Percentiles rank a stretch among this genome's conserved stretches.
These are phyloP conservation scores for Inonotus hispidus DNA, from an alignment of 1,284 basidiomycete species.

Conservation along the genomic window DNA sequence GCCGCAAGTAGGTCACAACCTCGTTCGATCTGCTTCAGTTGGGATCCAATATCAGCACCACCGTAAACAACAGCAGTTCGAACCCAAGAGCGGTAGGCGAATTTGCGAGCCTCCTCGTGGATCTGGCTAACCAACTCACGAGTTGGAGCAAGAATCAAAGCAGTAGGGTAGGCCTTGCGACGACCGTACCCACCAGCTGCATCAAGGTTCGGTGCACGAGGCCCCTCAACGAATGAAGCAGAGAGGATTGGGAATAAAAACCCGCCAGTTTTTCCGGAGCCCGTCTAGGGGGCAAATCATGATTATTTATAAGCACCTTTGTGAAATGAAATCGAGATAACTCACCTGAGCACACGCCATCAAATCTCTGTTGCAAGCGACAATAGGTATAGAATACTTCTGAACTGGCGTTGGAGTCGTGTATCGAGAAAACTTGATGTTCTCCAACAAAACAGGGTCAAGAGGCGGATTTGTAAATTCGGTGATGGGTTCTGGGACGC, in stretches of 20 bases:
- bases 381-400: conserved; percentile 99
- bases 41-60: conserved; percentile 95
- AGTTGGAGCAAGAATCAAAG: conserved; percentile 94
- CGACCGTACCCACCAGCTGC: conserved; percentile 48
- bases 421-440: conserved; percentile 92
- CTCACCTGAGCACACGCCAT: conserved; percentile 97
- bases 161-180: conserved; percentile 94
- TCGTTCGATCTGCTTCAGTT: conserved; percentile 92
- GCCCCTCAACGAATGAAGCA: conserved; percentile 85
- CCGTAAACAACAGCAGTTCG: conserved; percentile 98
- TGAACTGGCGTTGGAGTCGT: conserved; percentile 96
- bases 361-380: conserved; percentile 86
- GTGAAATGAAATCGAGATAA: conserved; percentile 24
- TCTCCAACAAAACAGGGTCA: conserved; percentile 91
- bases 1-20: conserved; percentile 97
- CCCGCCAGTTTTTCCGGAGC: conserved; percentile 98
- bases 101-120: conserved; percentile 98
- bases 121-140: conserved; percentile 99
- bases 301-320: conserved; percentile 14
- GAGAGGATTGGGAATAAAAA: conserved; percentile 99
- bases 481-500: conserved; percentile 89
- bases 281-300: conserved; percentile 65
- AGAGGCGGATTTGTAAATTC: conserved; percentile 88
- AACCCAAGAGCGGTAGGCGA: conserved; percentile 99
- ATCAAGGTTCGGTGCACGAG: conserved; percentile 61